phyloP scores from a whole-genome alignment of 306 rosid genomes.

The Corylus americana region DNA sequence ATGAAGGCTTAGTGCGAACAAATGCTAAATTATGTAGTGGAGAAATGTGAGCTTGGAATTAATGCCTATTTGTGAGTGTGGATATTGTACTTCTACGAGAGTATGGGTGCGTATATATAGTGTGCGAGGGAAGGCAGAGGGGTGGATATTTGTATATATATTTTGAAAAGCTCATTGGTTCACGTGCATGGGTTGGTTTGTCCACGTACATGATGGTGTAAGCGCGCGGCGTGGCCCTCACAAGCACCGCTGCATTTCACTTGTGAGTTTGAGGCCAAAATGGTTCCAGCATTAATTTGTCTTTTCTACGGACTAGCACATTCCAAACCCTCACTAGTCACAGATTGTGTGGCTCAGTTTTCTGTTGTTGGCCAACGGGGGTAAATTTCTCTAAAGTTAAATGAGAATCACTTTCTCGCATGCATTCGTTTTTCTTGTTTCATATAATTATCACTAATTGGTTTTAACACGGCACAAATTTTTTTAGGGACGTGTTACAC shows the following conservation, averaged over 20 bases:
- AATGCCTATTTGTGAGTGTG: too few species aligned
- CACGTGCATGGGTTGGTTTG: constrained; percentile 42
- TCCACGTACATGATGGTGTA: constrained; percentile 31
- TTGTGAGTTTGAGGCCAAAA: constrained; percentile 15
- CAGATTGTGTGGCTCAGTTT: too few species aligned
- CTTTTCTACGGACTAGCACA: not conserved
- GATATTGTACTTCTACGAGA: not conserved
- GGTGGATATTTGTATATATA: constrained; percentile 32
- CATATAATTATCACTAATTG: too few species aligned
- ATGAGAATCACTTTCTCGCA: too few species aligned
- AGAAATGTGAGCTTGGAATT: too few species aligned
- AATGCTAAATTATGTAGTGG: too few species aligned
- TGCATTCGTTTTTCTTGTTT: too few species aligned
- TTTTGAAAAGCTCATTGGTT: constrained; percentile 33
- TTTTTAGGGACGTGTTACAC: too few species aligned
- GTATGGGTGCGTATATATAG: not conserved
- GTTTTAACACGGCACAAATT: too few species aligned
- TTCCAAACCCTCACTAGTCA: not conserved
- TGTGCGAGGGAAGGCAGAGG: not conserved
- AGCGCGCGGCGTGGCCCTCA: constrained; percentile 34
- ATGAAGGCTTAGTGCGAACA: not conserved
- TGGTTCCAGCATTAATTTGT: not conserved
- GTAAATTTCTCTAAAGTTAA: too few species aligned
- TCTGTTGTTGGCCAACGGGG: too few species aligned
- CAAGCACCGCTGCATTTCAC: not conserved